Evolutionary conservation across 305 asterid species (phyloP), one percentile per base, ranked within the genome.

Genomic region (Solanum hybrid): DNA sequence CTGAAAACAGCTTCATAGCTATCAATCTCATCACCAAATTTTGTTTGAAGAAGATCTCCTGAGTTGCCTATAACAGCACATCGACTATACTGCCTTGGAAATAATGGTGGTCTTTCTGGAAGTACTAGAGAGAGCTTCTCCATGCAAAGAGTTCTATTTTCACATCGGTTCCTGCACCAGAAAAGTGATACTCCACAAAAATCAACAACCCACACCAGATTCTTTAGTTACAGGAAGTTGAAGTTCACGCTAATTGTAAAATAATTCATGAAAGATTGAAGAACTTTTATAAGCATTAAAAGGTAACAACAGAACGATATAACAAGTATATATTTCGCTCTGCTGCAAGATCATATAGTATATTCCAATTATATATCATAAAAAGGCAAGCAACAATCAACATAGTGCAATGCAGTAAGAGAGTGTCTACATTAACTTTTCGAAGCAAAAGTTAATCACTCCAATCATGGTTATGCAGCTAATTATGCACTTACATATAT

Each of bases 61-160:
- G 99, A 98, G 94, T 96, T 98, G 88, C 99, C 99, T 92, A 98
- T 95, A 90, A 96, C 99, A 90, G 99, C 99, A 92, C 99, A 96
- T 88, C 95, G 95, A 56, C 95, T 94, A 91, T 92, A 96, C 91
- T 96, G 98, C 91, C 93, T 92, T 81, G 99, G 98, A 84, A 90
- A 75, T 90, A 94, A 95, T 22, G 99, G 99, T 81, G 98, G 99
- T 88, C 93, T 91, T 71, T 95, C 95, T 5, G 99, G 99, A 76
- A 98, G 99, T 87, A 96, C 99, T 88, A 94, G 92, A 51, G 98
- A 95, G 45, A 98, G 99, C 90, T 98, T 98, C 90, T 95, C 99
- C 96, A 93, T 91, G 93, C 99, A 98, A 72, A 98, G 94, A 87
- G 98, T 94, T 92, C 92, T 94, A 90, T 96, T 98, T 93, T 91